A percentile compares a stretch with the other conserved stretches of the same genome.
Conservation (phyloP, 2,329 filamentous ascomycete species). For the Stemphylium beticola region DNA sequence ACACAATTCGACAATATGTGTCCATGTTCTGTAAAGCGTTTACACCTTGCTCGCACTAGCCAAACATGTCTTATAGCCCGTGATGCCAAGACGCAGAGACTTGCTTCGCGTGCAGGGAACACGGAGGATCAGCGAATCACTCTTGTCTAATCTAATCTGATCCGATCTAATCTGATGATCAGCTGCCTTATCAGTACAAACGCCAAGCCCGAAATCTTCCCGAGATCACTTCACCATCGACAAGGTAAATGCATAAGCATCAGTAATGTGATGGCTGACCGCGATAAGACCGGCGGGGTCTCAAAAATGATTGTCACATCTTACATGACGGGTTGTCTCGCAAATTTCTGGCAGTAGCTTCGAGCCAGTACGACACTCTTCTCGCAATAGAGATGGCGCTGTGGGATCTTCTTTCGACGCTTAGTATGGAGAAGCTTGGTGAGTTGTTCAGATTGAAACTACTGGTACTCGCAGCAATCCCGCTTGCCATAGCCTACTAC, state of each 20-base stretch:
- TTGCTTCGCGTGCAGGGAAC: not conserved
- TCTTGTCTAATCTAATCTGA: constrained; percentile 2
- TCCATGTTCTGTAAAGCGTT: not conserved
- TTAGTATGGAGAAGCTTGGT: accelerated
- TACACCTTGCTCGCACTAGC: not conserved
- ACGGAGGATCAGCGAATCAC: not conserved
- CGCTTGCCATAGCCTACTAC: not conserved
- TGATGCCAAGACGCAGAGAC: not conserved
- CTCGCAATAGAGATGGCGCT: not conserved
- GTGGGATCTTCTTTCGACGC: not conserved
- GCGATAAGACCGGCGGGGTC: not conserved
- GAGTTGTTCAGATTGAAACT: not conserved
- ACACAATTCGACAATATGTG: not conserved
- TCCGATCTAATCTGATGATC: constrained; percentile 7
- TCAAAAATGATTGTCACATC: not conserved
- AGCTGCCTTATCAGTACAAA: not conserved
- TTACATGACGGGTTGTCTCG: not conserved
- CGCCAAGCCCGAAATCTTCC: not conserved
- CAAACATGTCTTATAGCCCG: not conserved
- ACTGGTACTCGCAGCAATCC: not conserved
- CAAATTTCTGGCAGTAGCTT: not conserved
- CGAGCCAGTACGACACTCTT: not conserved
- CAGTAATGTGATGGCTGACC: not conserved
- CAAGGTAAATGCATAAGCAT: not conserved
- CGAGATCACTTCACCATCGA: not conserved